A percentile compares a stretch with the other conserved stretches of the same genome.
phyloP scores from a whole-genome alignment of 371 early-diverging fungal species.

The Enterospora canceri region DNA sequence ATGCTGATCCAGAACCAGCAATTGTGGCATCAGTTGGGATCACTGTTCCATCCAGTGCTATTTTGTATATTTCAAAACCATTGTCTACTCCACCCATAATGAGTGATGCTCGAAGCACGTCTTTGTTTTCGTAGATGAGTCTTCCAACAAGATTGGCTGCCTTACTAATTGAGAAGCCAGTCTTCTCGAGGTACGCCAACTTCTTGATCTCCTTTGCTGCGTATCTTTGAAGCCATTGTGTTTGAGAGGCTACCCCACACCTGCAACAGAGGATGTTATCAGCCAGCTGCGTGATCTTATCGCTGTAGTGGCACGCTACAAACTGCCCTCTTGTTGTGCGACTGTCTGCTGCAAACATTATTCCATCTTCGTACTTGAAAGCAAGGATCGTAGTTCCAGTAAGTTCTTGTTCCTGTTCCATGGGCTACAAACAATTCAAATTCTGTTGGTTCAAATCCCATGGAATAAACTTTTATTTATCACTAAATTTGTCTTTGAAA shows the following conservation, averaged over 20 bases:
- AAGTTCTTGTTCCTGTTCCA: conserved; percentile 30
- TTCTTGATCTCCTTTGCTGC: conserved; percentile 67
- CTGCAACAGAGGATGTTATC: conserved; percentile 88
- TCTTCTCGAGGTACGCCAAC: conserved; percentile 64
- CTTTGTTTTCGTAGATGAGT: conserved; percentile 74
- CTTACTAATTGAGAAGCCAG: conserved; percentile 66
- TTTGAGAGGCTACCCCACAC: conserved; percentile 92
- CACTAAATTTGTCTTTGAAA: no score
- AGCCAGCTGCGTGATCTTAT: conserved; percentile 88
- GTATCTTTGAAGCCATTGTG: conserved; percentile 87
- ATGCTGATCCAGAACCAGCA: conserved; percentile 88
- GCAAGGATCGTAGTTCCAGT: conserved; percentile 91
- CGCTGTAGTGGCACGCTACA: conserved; percentile 76
- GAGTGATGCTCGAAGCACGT: conserved; percentile 75
- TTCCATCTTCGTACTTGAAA: conserved; percentile 77
- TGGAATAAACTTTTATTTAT: background rate
- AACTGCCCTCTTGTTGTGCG: conserved; percentile 86
- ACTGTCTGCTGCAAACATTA: conserved; percentile 93
- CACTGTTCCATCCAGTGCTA: conserved; percentile 82
- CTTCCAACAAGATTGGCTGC: conserved; percentile 82
- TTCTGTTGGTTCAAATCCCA: background rate
- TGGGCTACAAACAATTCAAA: background rate
- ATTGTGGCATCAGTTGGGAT: conserved; percentile 79
- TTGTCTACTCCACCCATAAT: conserved; percentile 97
- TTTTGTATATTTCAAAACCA: conserved; percentile 66